Evolutionary conservation across 2,329 filamentous ascomycete genomes (phyloP), one percentile per base, ranked within the genome.

Genomic region (Microsporum audouinii): DNA sequence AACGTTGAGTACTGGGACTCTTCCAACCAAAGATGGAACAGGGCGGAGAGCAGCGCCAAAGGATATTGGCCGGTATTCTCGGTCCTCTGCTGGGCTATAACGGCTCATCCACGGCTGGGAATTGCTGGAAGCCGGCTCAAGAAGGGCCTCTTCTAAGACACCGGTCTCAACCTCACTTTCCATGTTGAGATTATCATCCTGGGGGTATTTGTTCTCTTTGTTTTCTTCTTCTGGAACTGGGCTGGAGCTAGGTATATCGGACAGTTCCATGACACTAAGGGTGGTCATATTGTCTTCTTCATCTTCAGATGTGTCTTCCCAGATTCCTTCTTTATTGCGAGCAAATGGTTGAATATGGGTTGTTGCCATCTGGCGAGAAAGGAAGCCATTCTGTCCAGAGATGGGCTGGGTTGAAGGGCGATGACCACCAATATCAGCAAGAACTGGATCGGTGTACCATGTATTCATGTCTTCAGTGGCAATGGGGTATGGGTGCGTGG

Each of bases 201-300:
- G 17, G 6, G 62, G 62, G 7, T 41, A 29, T 31, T 53, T 39
- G 23, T 63, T 63, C 51, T 63, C 62, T 31, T 63, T 63, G 39
- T 63, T 59, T 38, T 60, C 60, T 41, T 60, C 58, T 6, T 58
- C 36, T 10, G 17, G 31, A 3, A 41, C 17, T 7, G 38, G 5
- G 45, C 55, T 2, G 27, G 51, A 4, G 43, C n/a, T 29, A 29
- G n/a, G 17, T 23, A 34, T 49, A 41, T 45, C 27, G 17, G 8
- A 38, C 10, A 41, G 6, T 12, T 60, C 45, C n/a, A 43, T 57
- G 23, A 43, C 3, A 7, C 23, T 29, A 39, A 59, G 31, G n/a
- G 39, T 34, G 1, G 10, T 36, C 5, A 5, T 12, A 17, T 31
- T 12, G 6, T 27, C 31, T 36, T 33, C 39, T 39, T 61, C 57